Evolutionary conservation across 768 basidiomycete genomes (phyloP).

Genomic region (Mycena belliarum): DNA sequence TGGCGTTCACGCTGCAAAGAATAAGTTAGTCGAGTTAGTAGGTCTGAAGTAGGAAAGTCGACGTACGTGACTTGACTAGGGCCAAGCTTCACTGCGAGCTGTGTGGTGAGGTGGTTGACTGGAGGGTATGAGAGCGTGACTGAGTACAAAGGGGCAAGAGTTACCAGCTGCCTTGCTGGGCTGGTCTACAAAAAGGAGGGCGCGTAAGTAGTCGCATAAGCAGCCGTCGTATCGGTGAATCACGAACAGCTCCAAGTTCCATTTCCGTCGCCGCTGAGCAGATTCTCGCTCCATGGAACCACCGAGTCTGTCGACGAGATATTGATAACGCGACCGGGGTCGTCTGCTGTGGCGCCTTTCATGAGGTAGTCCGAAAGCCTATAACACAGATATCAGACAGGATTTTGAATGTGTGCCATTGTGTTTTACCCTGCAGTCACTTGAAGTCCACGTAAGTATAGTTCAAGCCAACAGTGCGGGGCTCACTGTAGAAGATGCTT

Average conservation of each 20-base stretch:
- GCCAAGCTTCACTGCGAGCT: slow-evolving; percentile 20
- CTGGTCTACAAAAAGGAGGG: slow-evolving; percentile 13
- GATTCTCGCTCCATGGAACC: slow-evolving; percentile 18
- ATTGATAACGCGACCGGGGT: slow-evolving; percentile 63
- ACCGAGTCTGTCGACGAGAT: slow-evolving; percentile 32
- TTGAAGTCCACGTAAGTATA: background rate
- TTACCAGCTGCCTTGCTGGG: slow-evolving; percentile 22
- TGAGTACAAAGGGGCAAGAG: background rate
- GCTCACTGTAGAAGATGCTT: slow-evolving; percentile 12
- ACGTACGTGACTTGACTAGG: slow-evolving; percentile 22
- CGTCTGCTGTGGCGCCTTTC: slow-evolving; percentile 35
- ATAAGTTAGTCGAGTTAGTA: background rate
- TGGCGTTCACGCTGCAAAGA: slow-evolving; percentile 17
- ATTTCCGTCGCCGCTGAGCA: slow-evolving; percentile 19
- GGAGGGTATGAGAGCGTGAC: background rate
- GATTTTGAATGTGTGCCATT: background rate
- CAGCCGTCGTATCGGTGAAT: too few relatives aligned
- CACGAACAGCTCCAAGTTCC: slow-evolving; percentile 20
- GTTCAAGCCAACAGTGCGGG: background rate
- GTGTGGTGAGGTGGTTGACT: slow-evolving; percentile 22
- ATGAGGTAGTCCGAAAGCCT: slow-evolving; percentile 23
- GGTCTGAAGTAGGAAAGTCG: background rate
- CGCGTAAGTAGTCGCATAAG: too few relatives aligned
- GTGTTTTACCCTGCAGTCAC: slow-evolving; percentile 21
- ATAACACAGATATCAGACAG: background rate